Conservation (phyloP, 192 early-diverging fungal genomes). For the Backusella liffmaniae region DNA sequence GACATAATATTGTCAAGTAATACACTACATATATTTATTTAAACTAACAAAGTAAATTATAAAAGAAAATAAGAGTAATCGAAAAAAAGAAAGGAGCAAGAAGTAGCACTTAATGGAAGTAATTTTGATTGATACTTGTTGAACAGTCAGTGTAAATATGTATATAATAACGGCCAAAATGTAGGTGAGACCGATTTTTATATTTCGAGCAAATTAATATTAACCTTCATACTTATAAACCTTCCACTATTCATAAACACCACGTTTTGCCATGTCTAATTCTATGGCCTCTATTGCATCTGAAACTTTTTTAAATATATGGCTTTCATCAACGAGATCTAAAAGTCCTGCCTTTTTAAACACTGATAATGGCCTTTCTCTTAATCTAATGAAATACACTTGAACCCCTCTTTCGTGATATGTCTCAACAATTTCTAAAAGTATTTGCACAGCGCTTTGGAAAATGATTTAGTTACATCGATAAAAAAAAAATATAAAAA, state of each 20-base stretch:
- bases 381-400: conserved; percentile 89
- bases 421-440: conserved; percentile 87
- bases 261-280: conserved; percentile 16
- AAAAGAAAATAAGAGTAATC: not conserved
- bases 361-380: conserved; percentile 58
- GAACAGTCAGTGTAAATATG: not conserved
- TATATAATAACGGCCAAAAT: not conserved
- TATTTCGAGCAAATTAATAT: not conserved
- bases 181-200: not conserved
- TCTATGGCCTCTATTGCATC: conserved; percentile 35
- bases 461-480: not conserved
- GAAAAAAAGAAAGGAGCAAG: not conserved
- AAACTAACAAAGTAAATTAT: not conserved
- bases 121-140: not conserved
- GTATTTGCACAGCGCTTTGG: conserved; percentile 56
- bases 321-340: conserved; percentile 57
- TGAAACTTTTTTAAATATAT: conserved; percentile 69
- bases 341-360: conserved; percentile 75
- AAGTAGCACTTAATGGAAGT: not conserved
- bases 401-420: conserved; percentile 75
- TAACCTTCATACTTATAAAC: not conserved
- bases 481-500: not conserved
- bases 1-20: not conserved
- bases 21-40: not conserved
- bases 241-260: not conserved